Evolutionary conservation across 2,329 filamentous ascomycete species (phyloP), one percentile per base, ranked within the genome.

Genomic region (Phialophora expanda): DNA sequence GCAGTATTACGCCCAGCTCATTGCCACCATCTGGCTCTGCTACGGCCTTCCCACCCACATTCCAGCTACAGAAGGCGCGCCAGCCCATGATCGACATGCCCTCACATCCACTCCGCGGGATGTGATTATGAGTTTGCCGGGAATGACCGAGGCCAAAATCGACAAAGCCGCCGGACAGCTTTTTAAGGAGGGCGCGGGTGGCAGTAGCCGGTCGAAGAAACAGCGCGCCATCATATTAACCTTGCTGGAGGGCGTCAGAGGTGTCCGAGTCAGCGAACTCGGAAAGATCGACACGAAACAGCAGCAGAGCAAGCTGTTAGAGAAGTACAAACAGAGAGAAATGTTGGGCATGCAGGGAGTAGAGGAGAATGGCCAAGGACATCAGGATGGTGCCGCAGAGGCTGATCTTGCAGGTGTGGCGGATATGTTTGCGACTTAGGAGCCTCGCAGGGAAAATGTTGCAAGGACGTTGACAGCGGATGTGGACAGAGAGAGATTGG

Each of bases 181-280:
- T 56, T 80, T 85, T 38, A 84, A 84, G 34, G 84, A 86, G 2
- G 80, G 80, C 1, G 74, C 78, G 1, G 76, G 77, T 34, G 82
- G 85, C 17, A 11, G 58, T 22, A 53, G 20, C 30, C 86, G 87
- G 60, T 86, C 89, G n/a, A 85, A 93, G 3, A 87, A 91, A 73
- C 93, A 97, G 78, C 84, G 94, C 22, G 90, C 89, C 0, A 80
- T 96, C 26, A 87, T 99, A 17, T 81, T 99, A 8, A 92, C 97
- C 68, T 80, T 99, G 17, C 82, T 99, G 24, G 91, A 93, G 72
- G 89, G 93, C 51, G 84, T 99, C 6, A 89, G 96, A 71, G 95
- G 95, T 0, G 89, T 98, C 5, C 94, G 93, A 73, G 91, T 99
- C 63, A 91, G 93, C 7, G 95, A 99, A 78, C 90, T 95, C 82